Conservation (phyloP, 306 rosid genomes). For the Spatholobus suberectus region DNA sequence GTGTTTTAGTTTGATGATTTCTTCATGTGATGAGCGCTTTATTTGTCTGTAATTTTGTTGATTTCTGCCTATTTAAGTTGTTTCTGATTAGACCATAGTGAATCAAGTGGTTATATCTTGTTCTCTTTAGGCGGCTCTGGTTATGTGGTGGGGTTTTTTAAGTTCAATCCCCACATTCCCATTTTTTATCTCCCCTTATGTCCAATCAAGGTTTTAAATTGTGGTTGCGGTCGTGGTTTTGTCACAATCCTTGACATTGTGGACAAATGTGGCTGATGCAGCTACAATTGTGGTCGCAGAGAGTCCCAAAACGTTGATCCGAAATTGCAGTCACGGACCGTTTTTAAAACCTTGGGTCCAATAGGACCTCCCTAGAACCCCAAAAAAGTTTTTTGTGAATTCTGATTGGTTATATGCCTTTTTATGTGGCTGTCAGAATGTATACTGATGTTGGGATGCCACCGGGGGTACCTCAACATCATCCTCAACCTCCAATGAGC, state of each 20-base stretch:
- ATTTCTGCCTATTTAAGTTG: not conserved
- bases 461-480: slow-evolving; percentile 53
- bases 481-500: slow-evolving; percentile 61
- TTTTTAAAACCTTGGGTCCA: not conserved
- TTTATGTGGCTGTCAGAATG: slow-evolving; percentile 55
- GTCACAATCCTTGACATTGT: not conserved
- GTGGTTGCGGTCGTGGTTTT: not conserved
- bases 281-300: not conserved
- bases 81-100: slow-evolving; percentile 1
- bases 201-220: not conserved
- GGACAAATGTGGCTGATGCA: not conserved
- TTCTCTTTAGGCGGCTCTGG: not conserved
- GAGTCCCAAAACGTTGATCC: not conserved
- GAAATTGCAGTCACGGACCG: not conserved
- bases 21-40: not conserved
- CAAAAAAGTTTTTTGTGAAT: slow-evolving; percentile 21
- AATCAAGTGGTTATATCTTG: not conserved
- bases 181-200: not conserved
- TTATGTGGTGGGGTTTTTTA: not conserved
- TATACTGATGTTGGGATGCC: slow-evolving; percentile 70
- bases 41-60: not conserved
- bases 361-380: not conserved
- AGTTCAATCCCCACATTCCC: not conserved
- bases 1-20: slow-evolving; percentile 8
- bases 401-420: not conserved